phyloP scores from a whole-genome alignment of 495 filamentous ascomycete species.

The Pyronema omphalodes region DNA sequence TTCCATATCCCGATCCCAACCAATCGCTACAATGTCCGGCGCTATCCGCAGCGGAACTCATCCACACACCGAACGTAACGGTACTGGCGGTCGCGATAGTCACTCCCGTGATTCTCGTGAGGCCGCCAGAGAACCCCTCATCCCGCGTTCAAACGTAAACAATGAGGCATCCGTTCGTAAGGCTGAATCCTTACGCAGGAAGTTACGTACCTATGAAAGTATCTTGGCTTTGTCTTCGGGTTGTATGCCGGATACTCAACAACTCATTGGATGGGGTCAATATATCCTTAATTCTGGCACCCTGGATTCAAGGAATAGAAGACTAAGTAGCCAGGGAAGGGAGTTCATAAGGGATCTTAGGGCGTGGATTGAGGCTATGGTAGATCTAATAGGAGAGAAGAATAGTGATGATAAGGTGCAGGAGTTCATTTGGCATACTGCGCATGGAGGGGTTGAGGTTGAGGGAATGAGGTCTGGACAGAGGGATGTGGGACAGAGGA shows the following conservation, averaged over 20 bases:
- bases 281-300: conserved; percentile 11
- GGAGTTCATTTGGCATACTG: conserved; percentile 23
- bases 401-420: conserved; percentile 24
- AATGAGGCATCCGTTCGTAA: conserved; percentile 1
- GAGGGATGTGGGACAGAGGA: neutral
- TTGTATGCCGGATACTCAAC: conserved; percentile 19
- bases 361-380: conserved; percentile 20
- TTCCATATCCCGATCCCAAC: no score
- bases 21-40: no score
- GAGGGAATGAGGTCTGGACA: conserved; percentile 7
- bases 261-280: conserved; percentile 16
- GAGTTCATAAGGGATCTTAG: conserved; percentile 23
- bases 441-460: conserved; percentile 11
- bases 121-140: conserved; percentile 1
- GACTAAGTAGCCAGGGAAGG: conserved; percentile 13
- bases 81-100: no score
- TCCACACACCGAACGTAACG: no score
- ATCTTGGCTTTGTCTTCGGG: conserved; percentile 16
- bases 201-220: conserved; percentile 18
- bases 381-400: conserved; percentile 15
- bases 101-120: no score
- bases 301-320: conserved; percentile 16
- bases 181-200: conserved; percentile 12
- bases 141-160: neutral
- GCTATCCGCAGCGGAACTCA: no score